These are phyloP conservation scores for Botryotinia globosa DNA, from an alignment of 2,329 filamentous ascomycete genomes.

Conservation along the genomic window DNA sequence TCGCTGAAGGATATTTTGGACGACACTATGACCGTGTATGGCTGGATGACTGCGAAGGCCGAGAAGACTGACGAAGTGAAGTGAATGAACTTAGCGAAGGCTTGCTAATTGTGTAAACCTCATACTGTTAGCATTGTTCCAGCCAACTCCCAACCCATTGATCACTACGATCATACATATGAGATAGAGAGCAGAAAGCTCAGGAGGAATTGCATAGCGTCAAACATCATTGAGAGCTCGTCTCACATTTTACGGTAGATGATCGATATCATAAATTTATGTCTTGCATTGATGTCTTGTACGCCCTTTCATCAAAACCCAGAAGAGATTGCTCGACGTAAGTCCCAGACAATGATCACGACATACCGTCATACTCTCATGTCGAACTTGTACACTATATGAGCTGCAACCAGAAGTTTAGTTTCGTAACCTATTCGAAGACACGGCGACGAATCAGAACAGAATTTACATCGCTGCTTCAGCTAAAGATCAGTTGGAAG, in stretches of 20 bases:
- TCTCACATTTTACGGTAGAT: not conserved
- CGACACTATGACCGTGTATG: not conserved
- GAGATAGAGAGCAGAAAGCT: not conserved
- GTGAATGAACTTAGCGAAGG: not conserved
- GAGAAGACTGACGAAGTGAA: not conserved
- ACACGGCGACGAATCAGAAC: not conserved
- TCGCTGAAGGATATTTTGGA: not conserved
- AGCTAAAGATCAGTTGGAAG: not conserved
- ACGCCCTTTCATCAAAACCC: not conserved
- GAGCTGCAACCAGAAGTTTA: not conserved
- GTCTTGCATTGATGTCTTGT: not conserved
- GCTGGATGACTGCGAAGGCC: accelerated
- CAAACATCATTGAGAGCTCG: not conserved
- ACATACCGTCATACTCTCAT: not conserved
- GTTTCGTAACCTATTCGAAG: not conserved
- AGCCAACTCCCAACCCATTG: not conserved
- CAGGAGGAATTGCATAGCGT: not conserved
- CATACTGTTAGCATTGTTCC: not conserved
- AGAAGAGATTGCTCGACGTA: not conserved
- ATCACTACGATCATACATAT: not conserved
- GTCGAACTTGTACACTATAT: not conserved
- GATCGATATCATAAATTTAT: not conserved
- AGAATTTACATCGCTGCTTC: not conserved
- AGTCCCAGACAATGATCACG: not conserved
- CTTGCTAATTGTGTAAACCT: not conserved